Conservation (phyloP, 2,329 filamentous ascomycete genomes). For the Cercospora zeina region DNA sequence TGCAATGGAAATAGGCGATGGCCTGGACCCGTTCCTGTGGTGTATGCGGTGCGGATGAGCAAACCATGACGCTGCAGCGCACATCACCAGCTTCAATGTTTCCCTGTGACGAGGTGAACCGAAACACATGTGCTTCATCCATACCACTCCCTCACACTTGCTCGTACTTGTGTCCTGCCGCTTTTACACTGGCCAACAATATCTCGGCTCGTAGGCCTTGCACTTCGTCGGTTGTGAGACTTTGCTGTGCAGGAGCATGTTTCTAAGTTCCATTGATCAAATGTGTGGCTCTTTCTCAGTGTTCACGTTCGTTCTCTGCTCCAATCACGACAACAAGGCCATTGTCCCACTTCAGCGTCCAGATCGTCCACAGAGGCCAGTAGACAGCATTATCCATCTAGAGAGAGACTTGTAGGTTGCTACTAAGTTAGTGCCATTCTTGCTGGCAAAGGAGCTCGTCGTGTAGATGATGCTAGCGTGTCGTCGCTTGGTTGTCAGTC, state of each 20-base stretch:
- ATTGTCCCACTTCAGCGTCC: background rate
- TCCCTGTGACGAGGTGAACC: conserved; percentile 3
- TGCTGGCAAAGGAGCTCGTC: background rate
- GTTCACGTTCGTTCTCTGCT: background rate
- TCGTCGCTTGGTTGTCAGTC: background rate
- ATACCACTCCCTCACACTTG: too few species aligned
- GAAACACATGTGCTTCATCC: background rate
- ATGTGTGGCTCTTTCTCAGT: background rate
- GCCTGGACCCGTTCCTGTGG: background rate
- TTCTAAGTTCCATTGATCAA: background rate
- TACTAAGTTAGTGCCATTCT: background rate
- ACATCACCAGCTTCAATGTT: background rate
- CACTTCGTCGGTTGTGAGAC: background rate
- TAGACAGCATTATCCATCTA: background rate
- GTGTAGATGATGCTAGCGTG: background rate
- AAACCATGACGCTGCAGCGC: background rate
- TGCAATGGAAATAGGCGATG: background rate
- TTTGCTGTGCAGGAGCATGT: background rate
- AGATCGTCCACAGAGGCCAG: background rate
- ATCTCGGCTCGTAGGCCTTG: background rate
- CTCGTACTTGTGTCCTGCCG: background rate
- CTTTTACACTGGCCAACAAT: background rate
- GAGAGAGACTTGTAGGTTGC: too few species aligned
- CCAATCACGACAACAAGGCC: background rate
- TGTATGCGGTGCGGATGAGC: background rate